Evolutionary conservation across 306 rosid species (phyloP), one percentile per base, ranked within the genome.

Genomic region (Rosa lucieae): DNA sequence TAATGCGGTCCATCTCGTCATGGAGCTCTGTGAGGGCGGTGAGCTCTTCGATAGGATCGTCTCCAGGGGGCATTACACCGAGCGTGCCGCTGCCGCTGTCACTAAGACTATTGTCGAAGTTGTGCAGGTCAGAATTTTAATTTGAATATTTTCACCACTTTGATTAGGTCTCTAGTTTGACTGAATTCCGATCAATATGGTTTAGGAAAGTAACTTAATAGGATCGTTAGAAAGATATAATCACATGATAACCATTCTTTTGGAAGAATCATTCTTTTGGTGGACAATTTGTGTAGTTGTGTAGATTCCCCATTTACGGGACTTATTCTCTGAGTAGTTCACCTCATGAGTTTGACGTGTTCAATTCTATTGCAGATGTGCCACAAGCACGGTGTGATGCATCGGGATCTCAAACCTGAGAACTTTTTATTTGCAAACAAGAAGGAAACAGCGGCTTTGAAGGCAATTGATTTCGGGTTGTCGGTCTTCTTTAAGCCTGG

Each of bases 1-100:
- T 51, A 74, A 74, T 74, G 97, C 91, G 5, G 99, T 96, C 37
- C 99, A 96, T 47, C 87, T 96, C n/a, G 99, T 96, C 17, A 96
- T 96, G 99, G 99, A 96, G 91, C 86, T 96, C 21, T 96, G 99
- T 23, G 99, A 93, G 55, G 99, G 99, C 0, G 99, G 99, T 0
- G 99, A 96, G 58, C 80, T 96, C 75, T 96, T 96, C 37, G 99
- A 96, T 77, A 88, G 99, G 78, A 96, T 96, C 75, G 99, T 96
- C 1, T 89, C 98, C 1, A 81, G 99, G 5, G 99, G 99, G 0
- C 99, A 96, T 70, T 96, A 96, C 84, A 93, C 97, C 0, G 99
- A 96, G 82, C 91, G 99, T 8, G 98, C 99, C 0, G 99, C 99
- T 10, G 99, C 99, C 0, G 90, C 80, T 0, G 97, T 96, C 17